Conservation (phyloP, 495 filamentous ascomycete species). For the Lophiotrema nucula region DNA sequence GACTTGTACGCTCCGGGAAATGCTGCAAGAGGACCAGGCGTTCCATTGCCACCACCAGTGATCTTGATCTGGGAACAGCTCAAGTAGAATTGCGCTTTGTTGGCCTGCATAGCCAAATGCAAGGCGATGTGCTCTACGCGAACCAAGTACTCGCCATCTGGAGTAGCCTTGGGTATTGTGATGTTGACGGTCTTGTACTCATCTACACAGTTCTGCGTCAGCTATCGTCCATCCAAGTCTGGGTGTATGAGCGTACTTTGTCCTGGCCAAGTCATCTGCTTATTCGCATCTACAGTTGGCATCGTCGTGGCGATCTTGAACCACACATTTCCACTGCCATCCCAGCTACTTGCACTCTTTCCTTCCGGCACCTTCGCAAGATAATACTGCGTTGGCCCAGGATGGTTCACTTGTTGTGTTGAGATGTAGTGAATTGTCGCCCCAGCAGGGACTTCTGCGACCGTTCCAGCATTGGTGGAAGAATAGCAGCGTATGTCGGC, state of each 20-base stretch:
- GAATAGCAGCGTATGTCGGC: conserved; percentile 32
- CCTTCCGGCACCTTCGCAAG: conserved; percentile 29
- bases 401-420: conserved; percentile 32
- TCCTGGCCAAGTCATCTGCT: conserved; percentile 34
- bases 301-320: conserved; percentile 32
- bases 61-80: conserved; percentile 36
- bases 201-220: neutral
- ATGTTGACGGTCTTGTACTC: conserved; percentile 34
- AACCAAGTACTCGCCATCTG: conserved; percentile 61
- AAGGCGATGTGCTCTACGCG: conserved; percentile 63
- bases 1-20: conserved; percentile 34
- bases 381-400: conserved; percentile 32
- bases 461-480: conserved; percentile 10
- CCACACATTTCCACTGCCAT: conserved; percentile 28
- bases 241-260: conserved; percentile 15
- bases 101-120: conserved; percentile 39
- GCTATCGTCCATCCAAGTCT: no score
- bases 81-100: conserved; percentile 38
- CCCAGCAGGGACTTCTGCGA: conserved; percentile 26
- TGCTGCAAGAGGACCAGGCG: conserved; percentile 26
- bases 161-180: conserved; percentile 55
- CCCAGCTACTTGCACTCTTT: conserved; percentile 10
- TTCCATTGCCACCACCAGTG: conserved; percentile 34
- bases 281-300: conserved; percentile 23
- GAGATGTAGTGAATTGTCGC: conserved; percentile 29